These are phyloP conservation scores for Pythium brassicae DNA, from an alignment of 352 stramenopile species.

Conservation along the genomic window DNA sequence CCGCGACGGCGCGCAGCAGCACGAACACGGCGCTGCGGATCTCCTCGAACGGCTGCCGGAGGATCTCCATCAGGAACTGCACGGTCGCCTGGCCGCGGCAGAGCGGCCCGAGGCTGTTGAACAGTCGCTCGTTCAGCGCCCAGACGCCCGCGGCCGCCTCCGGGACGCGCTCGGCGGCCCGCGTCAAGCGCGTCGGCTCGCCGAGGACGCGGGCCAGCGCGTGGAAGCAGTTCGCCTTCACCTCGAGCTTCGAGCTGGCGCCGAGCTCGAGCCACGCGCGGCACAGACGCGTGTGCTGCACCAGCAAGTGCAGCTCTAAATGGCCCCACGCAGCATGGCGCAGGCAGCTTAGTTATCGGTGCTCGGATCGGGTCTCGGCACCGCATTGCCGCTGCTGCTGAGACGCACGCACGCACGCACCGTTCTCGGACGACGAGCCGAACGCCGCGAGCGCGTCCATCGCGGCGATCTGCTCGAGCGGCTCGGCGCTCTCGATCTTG, in stretches of 20 bases:
- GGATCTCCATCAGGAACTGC: conserved; percentile 61
- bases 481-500: conserved; percentile 60
- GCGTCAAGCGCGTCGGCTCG: conserved; percentile 37
- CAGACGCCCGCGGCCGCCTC: conserved; percentile 62
- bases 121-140: conserved; percentile 60
- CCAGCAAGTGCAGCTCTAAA: conserved; percentile 61
- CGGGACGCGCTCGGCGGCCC: conserved; percentile 25
- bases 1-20: conserved; percentile 71
- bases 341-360: too few relatives aligned
- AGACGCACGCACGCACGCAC: conserved; percentile 26
- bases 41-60: conserved; percentile 83
- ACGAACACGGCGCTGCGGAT: conserved; percentile 72
- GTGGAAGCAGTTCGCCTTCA: conserved; percentile 78
- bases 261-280: conserved; percentile 53
- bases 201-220: conserved; percentile 56
- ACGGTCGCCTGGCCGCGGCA: conserved; percentile 53
- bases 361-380: too few relatives aligned
- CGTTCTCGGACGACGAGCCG: conserved; percentile 74
- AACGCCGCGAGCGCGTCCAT: conserved; percentile 84
- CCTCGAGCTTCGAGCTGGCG: conserved; percentile 54
- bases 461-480: conserved; percentile 73
- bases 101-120: conserved; percentile 54
- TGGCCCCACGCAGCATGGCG: not conserved
- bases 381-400: too few relatives aligned
- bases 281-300: conserved; percentile 68